phyloP scores from a whole-genome alignment of 805 yeast genomes.

The Ogataea trehalophila region DNA sequence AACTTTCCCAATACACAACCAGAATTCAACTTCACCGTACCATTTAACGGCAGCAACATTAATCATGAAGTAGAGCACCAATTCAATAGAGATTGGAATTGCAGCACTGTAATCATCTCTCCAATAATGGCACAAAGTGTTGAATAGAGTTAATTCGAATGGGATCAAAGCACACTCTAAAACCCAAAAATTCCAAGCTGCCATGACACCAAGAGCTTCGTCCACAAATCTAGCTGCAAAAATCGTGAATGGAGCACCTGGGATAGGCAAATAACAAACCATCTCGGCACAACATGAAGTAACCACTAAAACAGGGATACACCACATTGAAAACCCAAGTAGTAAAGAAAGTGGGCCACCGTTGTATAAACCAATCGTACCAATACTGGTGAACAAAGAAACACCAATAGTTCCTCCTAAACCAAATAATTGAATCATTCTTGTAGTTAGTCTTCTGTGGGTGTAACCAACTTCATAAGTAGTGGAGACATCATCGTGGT shows the following conservation, averaged over 20 bases:
- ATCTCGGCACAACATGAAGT: constrained; percentile 41
- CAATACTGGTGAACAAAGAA: constrained; percentile 29
- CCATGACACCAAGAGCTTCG: constrained; percentile 38
- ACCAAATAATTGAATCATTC: constrained; percentile 39
- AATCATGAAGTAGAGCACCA: constrained; percentile 54
- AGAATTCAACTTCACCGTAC: constrained; percentile 48
- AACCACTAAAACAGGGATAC: constrained; percentile 37
- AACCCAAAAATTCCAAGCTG: constrained; percentile 47
- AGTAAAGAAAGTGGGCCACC: constrained; percentile 40
- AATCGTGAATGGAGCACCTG: constrained; percentile 40
- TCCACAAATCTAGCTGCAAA: constrained; percentile 44
- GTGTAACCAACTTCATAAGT: constrained; percentile 6
- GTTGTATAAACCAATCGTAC: constrained; percentile 40
- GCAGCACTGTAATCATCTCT: constrained; percentile 65
- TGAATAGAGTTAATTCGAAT: constrained; percentile 45
- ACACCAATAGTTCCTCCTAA: constrained; percentile 38
- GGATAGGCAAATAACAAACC: constrained; percentile 40
- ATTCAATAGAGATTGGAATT: constrained; percentile 57
- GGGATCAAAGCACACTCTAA: constrained; percentile 45
- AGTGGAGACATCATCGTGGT: neutral
- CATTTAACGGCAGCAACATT: constrained; percentile 63
- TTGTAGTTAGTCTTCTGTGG: constrained; percentile 28
- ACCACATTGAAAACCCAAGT: constrained; percentile 37
- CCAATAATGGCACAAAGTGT: constrained; percentile 72
- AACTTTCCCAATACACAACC: constrained; percentile 36